A percentile compares a stretch with the other conserved stretches of the same genome.
Evolutionary conservation across 1,284 basidiomycete species (phyloP).

Genomic region (Ceratobasidium theobromae): DNA sequence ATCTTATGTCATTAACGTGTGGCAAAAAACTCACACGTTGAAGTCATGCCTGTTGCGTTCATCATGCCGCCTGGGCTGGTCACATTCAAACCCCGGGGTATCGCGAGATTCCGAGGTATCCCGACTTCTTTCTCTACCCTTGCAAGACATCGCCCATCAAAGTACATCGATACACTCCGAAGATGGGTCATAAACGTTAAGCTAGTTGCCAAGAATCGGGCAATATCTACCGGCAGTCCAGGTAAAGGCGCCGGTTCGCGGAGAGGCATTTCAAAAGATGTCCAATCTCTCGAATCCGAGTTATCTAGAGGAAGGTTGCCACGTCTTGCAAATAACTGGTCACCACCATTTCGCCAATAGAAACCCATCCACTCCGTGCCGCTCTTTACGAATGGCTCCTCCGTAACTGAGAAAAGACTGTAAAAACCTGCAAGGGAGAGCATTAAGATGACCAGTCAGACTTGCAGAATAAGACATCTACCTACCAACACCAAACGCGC

Average conservation of each 20-base stretch:
- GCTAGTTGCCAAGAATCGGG: constrained; percentile 87
- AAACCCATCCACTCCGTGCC: constrained; percentile 94
- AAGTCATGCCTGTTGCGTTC: constrained; percentile 64
- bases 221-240: constrained; percentile 75
- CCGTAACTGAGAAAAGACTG: constrained; percentile 80
- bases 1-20: not conserved
- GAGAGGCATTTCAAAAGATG: constrained; percentile 87
- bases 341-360: constrained; percentile 93
- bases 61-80: constrained; percentile 58
- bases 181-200: constrained; percentile 93
- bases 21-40: constrained; percentile 55
- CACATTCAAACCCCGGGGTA: constrained; percentile 54
- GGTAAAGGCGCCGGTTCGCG: constrained; percentile 85
- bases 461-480: constrained; percentile 28
- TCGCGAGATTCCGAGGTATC: constrained; percentile 54
- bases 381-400: constrained; percentile 90
- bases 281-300: constrained; percentile 57
- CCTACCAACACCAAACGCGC: constrained; percentile 80
- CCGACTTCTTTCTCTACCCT: constrained; percentile 71
- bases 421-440: constrained; percentile 60
- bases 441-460: not conserved
- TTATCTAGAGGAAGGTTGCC: constrained; percentile 57
- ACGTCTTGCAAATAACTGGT: constrained; percentile 75
- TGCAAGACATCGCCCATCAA: constrained; percentile 78
- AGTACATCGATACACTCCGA: constrained; percentile 71